phyloP scores from a whole-genome alignment of 2,329 filamentous ascomycete genomes.

The Colletotrichum kahawae region DNA sequence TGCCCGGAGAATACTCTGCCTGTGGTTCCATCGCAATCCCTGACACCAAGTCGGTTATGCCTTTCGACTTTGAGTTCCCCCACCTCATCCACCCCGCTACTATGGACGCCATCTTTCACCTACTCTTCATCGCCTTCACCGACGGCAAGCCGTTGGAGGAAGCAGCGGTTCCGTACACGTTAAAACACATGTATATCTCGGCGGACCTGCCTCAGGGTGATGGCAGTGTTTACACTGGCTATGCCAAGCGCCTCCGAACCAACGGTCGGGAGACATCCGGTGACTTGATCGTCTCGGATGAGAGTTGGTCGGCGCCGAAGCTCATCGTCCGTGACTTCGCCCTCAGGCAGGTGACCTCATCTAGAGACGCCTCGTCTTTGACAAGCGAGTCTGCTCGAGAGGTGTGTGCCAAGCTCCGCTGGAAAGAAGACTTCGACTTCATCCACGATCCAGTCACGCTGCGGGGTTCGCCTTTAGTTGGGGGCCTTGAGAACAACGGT shows the following conservation, averaged over 20 bases:
- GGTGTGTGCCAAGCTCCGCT: not conserved
- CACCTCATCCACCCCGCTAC: conserved; percentile 37
- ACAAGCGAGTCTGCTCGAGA: not conserved
- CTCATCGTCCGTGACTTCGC: conserved; percentile 11
- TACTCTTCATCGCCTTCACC: conserved; percentile 12
- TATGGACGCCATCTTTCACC: conserved; percentile 31
- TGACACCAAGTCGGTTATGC: conserved; percentile 30
- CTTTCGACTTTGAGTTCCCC: conserved; percentile 29
- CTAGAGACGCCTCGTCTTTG: not conserved
- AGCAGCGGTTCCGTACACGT: conserved; percentile 1
- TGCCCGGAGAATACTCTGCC: not conserved
- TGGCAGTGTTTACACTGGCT: not conserved
- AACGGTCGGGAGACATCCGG: conserved; percentile 1
- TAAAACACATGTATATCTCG: not conserved
- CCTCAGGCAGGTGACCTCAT: conserved; percentile 16
- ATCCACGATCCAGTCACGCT: not conserved
- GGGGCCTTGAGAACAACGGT: not conserved
- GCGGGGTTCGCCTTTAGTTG: not conserved
- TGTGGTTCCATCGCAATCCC: conserved; percentile 2
- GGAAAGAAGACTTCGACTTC: not conserved
- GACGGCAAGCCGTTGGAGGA: not conserved
- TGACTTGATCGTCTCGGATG: conserved; percentile 10
- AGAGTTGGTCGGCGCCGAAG: conserved; percentile 9
- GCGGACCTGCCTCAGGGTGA: not conserved
- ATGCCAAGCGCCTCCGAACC: not conserved